A percentile compares a stretch with the other conserved stretches of the same genome.
Conservation (phyloP, 169 alveolate genomes). For the Plasmodium knowlesi region DNA sequence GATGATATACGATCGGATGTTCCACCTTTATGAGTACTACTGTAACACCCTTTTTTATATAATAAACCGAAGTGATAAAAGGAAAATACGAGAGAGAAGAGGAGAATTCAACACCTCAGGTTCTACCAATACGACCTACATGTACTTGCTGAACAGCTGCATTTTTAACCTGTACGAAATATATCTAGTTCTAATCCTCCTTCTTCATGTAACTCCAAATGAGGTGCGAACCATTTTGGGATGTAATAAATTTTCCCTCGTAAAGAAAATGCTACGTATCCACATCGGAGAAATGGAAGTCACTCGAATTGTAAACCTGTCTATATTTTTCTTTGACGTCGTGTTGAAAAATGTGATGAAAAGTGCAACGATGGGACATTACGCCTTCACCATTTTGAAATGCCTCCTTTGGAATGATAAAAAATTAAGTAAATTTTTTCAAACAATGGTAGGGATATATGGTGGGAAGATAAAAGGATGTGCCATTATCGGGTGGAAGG, state of each 20-base stretch:
- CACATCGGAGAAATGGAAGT: background rate
- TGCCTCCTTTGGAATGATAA: slow-evolving; percentile 17
- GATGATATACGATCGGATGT: slow-evolving; percentile 7
- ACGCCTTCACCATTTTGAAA: background rate
- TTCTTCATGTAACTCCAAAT: background rate
- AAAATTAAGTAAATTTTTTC: slow-evolving; percentile 10
- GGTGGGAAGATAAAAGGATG: background rate
- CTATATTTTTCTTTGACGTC: background rate
- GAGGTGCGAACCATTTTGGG: background rate
- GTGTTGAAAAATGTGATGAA: background rate
- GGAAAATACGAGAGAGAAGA: background rate
- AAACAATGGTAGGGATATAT: background rate
- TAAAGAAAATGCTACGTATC: slow-evolving; percentile 10
- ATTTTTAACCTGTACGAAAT: slow-evolving; percentile 42
- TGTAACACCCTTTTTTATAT: slow-evolving; percentile 24
- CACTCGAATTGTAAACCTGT: background rate
- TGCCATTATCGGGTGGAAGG: background rate
- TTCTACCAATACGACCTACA: background rate
- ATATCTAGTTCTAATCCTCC: slow-evolving; percentile 1
- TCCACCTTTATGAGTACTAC: slow-evolving; percentile 41
- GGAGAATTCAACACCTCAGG: background rate
- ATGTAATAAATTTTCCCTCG: background rate
- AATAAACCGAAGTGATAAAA: slow-evolving; percentile 5
- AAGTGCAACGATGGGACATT: background rate
- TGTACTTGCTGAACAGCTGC: background rate